These are phyloP conservation scores for Fagopyrum homotropicum DNA, from an alignment of 148 eudicot species.

Conservation along the genomic window DNA sequence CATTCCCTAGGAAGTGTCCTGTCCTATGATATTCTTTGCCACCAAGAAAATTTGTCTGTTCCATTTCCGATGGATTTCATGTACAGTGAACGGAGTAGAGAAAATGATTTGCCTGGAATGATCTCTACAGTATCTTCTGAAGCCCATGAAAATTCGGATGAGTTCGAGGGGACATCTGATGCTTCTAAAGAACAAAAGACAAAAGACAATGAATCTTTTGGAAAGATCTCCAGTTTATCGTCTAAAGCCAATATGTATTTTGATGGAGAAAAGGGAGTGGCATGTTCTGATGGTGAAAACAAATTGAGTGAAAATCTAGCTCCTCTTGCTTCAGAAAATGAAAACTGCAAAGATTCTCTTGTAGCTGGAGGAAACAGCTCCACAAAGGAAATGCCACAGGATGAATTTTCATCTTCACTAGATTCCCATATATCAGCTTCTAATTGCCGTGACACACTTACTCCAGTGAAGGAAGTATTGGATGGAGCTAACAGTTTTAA, in stretches of 20 bases:
- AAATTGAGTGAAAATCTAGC: constrained; percentile 15
- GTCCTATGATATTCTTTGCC: constrained; percentile 93
- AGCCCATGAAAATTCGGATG: neutral
- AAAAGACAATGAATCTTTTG: neutral
- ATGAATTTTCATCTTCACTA: constrained; percentile 21
- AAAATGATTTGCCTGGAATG: constrained; percentile 20
- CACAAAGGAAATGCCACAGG: constrained; percentile 20
- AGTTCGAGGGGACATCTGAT: constrained; percentile 1
- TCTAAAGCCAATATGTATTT: neutral
- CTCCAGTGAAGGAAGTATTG: constrained; percentile 15
- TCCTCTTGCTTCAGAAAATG: constrained; percentile 21
- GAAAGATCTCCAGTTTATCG: neutral
- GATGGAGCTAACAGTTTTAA: constrained; percentile 23
- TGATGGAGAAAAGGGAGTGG: constrained; percentile 26
- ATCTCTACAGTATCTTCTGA: constrained; percentile 22
- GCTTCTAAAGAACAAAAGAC: neutral
- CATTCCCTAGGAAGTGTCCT: constrained; percentile 98
- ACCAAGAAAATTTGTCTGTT: constrained; percentile 72
- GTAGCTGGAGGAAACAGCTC: constrained; percentile 24
- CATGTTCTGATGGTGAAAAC: constrained; percentile 19
- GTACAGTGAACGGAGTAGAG: constrained; percentile 36
- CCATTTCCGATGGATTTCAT: constrained; percentile 79
- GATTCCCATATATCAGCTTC: constrained; percentile 21
- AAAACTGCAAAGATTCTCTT: constrained; percentile 23
- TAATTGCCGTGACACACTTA: constrained; percentile 21